Conservation (phyloP, 169 alveolate species). For the Plasmodium malariae region DNA sequence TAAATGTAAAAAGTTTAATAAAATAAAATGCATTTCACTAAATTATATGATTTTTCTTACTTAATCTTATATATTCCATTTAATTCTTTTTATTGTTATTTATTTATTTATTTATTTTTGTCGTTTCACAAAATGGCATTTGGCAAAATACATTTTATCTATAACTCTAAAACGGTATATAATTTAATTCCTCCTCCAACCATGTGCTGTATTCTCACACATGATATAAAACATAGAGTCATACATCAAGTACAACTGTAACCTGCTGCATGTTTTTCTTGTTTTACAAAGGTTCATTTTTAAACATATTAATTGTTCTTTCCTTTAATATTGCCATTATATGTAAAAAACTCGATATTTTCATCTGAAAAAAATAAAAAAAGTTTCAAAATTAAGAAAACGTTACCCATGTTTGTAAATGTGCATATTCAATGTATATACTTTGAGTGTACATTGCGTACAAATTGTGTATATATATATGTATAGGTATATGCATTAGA, state of each 20-base stretch:
- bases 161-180: too few species aligned
- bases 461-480: not conserved
- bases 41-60: too few species aligned
- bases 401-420: not conserved
- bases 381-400: not conserved
- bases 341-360: slow-evolving; percentile 62
- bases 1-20: too few species aligned
- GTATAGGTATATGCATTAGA: not conserved
- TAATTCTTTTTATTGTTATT: too few species aligned
- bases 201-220: too few species aligned
- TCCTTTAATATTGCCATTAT: slow-evolving; percentile 57
- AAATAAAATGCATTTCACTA: too few species aligned
- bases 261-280: not conserved
- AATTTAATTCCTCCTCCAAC: too few species aligned
- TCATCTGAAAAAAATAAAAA: slow-evolving; percentile 35
- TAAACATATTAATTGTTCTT: slow-evolving; percentile 17
- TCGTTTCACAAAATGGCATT: not conserved
- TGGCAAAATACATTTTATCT: not conserved
- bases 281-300: not conserved
- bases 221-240: too few species aligned
- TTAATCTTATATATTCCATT: too few species aligned
- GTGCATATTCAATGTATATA: too few species aligned
- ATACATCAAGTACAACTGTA: not conserved
- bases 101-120: too few species aligned
- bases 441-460: too few species aligned